Percentiles rank a stretch among this genome's conserved stretches.
These are phyloP conservation scores for Auriscalpium microsporum DNA, from an alignment of 768 basidiomycete species.

Conservation along the genomic window DNA sequence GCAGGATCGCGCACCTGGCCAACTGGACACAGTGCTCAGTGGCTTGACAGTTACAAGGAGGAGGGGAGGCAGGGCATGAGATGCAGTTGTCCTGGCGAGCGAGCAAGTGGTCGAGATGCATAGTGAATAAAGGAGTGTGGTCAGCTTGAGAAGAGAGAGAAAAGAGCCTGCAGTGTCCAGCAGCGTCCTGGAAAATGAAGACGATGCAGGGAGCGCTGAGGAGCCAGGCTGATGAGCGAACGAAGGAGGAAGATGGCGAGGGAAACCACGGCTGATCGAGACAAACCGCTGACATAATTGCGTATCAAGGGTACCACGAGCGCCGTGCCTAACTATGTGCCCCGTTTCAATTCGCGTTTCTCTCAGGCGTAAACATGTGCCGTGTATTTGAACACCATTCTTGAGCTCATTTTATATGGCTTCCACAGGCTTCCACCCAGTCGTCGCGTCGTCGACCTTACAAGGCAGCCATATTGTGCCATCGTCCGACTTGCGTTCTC, in stretches of 20 bases:
- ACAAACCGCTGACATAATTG: not conserved
- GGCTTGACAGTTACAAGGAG: constrained; percentile 46
- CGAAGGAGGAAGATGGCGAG: not conserved
- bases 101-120: constrained; percentile 16
- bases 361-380: too few species aligned
- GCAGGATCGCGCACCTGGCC: constrained; percentile 38
- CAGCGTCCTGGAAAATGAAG: not conserved
- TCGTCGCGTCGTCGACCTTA: too few species aligned
- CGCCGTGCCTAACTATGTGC: too few species aligned
- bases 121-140: constrained; percentile 6
- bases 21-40: constrained; percentile 53
- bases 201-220: not conserved
- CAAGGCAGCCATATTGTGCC: too few species aligned
- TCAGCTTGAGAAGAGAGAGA: not conserved
- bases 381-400: too few species aligned
- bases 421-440: too few species aligned
- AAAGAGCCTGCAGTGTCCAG: not conserved
- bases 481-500: too few species aligned
- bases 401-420: too few species aligned
- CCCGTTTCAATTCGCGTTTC: too few species aligned
- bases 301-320: too few species aligned
- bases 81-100: constrained; percentile 30
- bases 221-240: not conserved
- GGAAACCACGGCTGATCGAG: not conserved
- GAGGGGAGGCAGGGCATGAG: constrained; percentile 32